phyloP scores from a whole-genome alignment of 2,329 filamentous ascomycete species.

The Colletotrichum falcatum region DNA sequence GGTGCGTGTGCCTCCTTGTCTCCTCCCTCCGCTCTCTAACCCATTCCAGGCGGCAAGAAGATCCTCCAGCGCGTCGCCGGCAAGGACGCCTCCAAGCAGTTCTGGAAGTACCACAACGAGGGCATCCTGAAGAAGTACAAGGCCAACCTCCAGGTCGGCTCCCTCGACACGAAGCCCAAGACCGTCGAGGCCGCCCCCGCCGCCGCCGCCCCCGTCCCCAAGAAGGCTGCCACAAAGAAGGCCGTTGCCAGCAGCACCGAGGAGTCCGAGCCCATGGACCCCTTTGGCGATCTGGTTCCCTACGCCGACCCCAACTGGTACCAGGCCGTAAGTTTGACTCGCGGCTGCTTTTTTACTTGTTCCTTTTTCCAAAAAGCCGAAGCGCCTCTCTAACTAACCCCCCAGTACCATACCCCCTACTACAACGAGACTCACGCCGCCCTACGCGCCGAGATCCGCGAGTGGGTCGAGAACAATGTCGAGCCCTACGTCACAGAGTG shows the following conservation, averaged over 20 bases:
- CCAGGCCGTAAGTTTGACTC: slow-evolving; percentile 77
- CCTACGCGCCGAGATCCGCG: slow-evolving; percentile 88
- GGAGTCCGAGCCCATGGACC: slow-evolving; percentile 80
- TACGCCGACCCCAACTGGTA: slow-evolving; percentile 97
- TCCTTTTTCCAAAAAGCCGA: background rate
- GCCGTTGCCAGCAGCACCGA: slow-evolving; percentile 57
- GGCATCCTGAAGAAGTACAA: slow-evolving; percentile 89
- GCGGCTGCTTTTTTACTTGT: rapidly evolving
- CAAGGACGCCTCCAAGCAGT: slow-evolving; percentile 75
- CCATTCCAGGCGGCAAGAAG: slow-evolving; percentile 68
- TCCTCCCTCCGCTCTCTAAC: background rate
- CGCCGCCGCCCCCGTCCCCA: slow-evolving; percentile 60
- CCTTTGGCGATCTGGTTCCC: slow-evolving; percentile 87
- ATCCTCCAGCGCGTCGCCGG: slow-evolving; percentile 72
- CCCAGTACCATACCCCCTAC: slow-evolving; percentile 93
- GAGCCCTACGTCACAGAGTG: slow-evolving; percentile 95
- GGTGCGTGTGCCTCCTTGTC: slow-evolving; percentile 62
- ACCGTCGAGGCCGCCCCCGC: slow-evolving; percentile 63
- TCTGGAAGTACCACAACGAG: slow-evolving; percentile 86
- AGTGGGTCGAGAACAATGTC: slow-evolving; percentile 91
- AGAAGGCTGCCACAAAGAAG: slow-evolving; percentile 52
- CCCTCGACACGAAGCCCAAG: slow-evolving; percentile 87
- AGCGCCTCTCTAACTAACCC: background rate
- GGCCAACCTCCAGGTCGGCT: slow-evolving; percentile 82
- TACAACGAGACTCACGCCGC: slow-evolving; percentile 95